Base-by-base conservation (phyloP, 805 yeast genomes). In the Jamesozyma piceae region DNA sequence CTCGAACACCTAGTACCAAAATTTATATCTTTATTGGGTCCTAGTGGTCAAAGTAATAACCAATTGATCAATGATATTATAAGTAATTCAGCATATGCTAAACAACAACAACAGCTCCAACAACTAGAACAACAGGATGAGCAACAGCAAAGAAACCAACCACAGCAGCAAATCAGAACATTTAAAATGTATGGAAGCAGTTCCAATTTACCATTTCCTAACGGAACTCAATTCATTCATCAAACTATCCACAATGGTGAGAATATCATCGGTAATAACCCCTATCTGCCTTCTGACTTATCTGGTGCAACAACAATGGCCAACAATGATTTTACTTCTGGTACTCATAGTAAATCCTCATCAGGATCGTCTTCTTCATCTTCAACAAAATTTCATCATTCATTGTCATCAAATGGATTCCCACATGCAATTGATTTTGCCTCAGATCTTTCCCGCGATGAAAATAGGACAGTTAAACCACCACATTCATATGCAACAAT, bases 401-500 rank as follows among this genome's bases (percentile, higher is more conserved):
- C 48, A 11, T 34, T 43, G 11, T 35, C 48, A 6, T n/a, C 39
- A 28, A 48, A 31, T 33, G 48, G 49, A 14, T 57, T 55, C 36
- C 62, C 62, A 2, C 57, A 55, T 32, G 51, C 60, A 2, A 33
- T 55, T 19, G 62, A 59, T 48, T 57, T 50, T 41, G 59, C 62
- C 5, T 54, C 64, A 53, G 92, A 83, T 62, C 71, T 89, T 49
- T 80, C 95, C n/a, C 73, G 74, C 47, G 97, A 90, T 60, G 96
- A 88, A 48, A 79, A 95, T 40, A 85, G 82, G 56, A 57, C 90
- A 59, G 80, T 89, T 51, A 92, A 92, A 64, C 99, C 99, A 3
- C 97, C 97, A 2, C 92, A 82, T 60, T 82, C 95, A 15, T 92
- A 92, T 60, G 97, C 98, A 0, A 90, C 97, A 1, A 89, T 92